A percentile compares a stretch with the other conserved stretches of the same genome.
Evolutionary conservation across 192 early-diverging fungal genomes (phyloP).

Genomic region (Backusella mclennaniae): DNA sequence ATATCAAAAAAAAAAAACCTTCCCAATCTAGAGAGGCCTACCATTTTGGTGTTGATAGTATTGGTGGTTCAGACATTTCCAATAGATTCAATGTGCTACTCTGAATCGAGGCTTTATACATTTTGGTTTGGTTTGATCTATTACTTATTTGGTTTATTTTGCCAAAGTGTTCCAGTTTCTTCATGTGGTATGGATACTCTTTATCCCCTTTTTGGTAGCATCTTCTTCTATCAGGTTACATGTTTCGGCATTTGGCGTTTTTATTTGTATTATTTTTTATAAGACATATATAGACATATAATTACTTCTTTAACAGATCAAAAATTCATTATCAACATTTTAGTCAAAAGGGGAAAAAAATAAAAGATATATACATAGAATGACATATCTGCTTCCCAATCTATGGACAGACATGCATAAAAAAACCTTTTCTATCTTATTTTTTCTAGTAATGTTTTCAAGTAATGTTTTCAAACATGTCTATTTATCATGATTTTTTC

Average conservation of each 20-base stretch:
- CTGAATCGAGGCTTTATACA: neutral
- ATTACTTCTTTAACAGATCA: too few relatives aligned
- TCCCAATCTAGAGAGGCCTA: neutral
- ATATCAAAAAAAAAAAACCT: too few relatives aligned
- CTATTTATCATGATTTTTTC: too few relatives aligned
- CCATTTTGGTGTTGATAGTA: neutral
- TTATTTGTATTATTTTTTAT: neutral
- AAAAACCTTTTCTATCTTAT: too few relatives aligned
- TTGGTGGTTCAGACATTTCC: neutral
- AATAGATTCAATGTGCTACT: neutral
- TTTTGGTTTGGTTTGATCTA: neutral
- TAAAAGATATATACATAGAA: too few relatives aligned
- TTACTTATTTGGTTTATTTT: neutral
- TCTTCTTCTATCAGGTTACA: neutral
- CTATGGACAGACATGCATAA: too few relatives aligned
- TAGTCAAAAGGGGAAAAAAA: too few relatives aligned
- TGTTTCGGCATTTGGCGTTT: neutral
- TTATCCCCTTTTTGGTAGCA: neutral
- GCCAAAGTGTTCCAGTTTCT: neutral
- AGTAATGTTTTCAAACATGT: too few relatives aligned
- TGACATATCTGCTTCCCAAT: too few relatives aligned
- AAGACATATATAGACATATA: neutral
- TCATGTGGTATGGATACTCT: neutral
- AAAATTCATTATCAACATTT: too few relatives aligned
- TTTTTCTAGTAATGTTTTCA: too few relatives aligned